Evolutionary conservation across 148 eudicot genomes (phyloP), one percentile per base, ranked within the genome.

Genomic region (Bassia scoparia): DNA sequence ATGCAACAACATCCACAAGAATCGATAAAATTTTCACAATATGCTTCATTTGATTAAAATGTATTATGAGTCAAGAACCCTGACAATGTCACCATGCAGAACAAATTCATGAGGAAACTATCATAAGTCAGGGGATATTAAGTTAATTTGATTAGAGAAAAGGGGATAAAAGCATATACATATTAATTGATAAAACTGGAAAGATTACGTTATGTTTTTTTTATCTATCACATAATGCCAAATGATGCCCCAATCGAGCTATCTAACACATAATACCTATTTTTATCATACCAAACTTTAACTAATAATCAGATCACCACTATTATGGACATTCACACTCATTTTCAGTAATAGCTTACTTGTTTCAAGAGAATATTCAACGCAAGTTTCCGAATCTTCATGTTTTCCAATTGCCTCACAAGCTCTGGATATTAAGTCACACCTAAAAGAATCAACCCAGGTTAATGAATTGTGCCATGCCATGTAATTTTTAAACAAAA

Each of bases 311-410:
- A n/a, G n/a, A n/a, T n/a, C n/a, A n/a, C n/a, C n/a, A 41, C 1
- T 11, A 7, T 7, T 0, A 5, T 41, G 46, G 9, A 56, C 33
- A 66, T 21, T 13, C 12, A n/a, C 23, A 31, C 6, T 48, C 33
- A 38, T 29, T 62, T 14, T n/a, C 72, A 44, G 49, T 58, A 26
- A 24, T 20, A 21, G 24, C 56, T 87, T 81, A 95, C 99, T 14
- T 78, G 92, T 92, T 81, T 81, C 92, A 50, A 80, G 71, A 66
- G 96, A 88, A 77, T 86, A 90, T 69, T 90, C 99, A 66, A 87
- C 70, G 79, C 89, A 88, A 50, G 81, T 85, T 7, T 93, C 94
- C 12, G 78, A 72, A 76, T 89, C 91, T 34, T 86, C 89, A 79
- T 96, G 99, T 41, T 76, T 79, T 54, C 99, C 97, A 48, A 92